Base-by-base conservation (phyloP, 495 filamentous ascomycete genomes). In the Penicillium roqueforti region DNA sequence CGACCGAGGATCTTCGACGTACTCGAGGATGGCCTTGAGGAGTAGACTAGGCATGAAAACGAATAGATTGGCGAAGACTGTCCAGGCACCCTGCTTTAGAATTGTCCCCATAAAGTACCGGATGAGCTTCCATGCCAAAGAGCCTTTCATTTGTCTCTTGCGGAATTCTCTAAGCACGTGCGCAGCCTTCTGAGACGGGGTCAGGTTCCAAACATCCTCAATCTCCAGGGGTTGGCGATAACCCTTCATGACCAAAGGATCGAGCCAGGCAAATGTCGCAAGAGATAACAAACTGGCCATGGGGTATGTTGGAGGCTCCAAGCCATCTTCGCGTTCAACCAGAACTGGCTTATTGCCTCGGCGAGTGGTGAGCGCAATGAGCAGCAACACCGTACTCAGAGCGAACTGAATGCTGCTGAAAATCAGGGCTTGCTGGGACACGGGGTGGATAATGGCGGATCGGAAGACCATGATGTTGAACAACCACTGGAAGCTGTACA, bases 41-140 rank as follows among this genome's bases (percentile, higher is more conserved):
- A 99, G 80, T 18, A 99, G 76, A 3, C 92, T 99, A 2, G 95
- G 95, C 14, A 85, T 83, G 71, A 97, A 97, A 2, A 89, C 90
- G 57, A 97, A 85, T 3, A 91, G 58, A 34, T 89, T 91, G 16
- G 82, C 82, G 36, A 92, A 76, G 4, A 83, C 72, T 5, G 92
- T 91, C 87, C 88, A 97, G 16, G 73, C 62, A 47, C 84, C 88
- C 69, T 99, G 95, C 28, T 85, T 74, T 14, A 95, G 31, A 25
- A 99, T 79, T 41, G 83, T 78, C 7, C 80, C 79, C 54, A 85
- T 84, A 75, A 99, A 99, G 72, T 91, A 91, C 45, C 82, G 86
- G 10, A 89, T 64, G 4, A 99, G 76, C 70, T 93, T 95, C 71
- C 84, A 86, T 8, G 89, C 82, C 47, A 99, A 71, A 6, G 80